A percentile compares a stretch with the other conserved stretches of the same genome.
Conservation (phyloP, 2,329 filamentous ascomycete genomes). For the Talaromyces sp. region DNA sequence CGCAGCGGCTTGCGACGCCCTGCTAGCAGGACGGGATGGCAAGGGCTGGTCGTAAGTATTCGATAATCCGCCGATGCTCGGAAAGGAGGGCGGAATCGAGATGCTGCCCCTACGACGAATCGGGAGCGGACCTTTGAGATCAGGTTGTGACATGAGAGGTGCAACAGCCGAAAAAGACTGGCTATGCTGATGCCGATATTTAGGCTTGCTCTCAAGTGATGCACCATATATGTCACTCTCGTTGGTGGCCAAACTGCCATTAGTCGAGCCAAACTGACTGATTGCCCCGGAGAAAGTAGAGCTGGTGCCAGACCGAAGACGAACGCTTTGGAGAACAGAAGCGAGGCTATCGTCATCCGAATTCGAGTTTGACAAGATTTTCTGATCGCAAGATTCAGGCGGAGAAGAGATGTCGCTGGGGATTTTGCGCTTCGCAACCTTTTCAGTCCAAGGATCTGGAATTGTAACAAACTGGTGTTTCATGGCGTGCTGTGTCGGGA, state of each 20-base stretch:
- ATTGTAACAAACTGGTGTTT: not conserved
- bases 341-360: slow-evolving; percentile 11
- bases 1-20: not conserved
- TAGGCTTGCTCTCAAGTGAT: not conserved
- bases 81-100: slow-evolving; percentile 9
- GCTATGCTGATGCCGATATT: slow-evolving; percentile 14
- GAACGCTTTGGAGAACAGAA: not conserved
- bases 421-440: slow-evolving; percentile 3
- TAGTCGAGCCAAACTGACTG: slow-evolving; percentile 9
- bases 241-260: slow-evolving; percentile 7
- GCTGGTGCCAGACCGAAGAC: slow-evolving; percentile 4
- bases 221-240: not conserved
- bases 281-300: slow-evolving; percentile 12
- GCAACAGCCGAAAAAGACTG: slow-evolving; percentile 14
- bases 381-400: not conserved
- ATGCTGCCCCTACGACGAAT: slow-evolving; percentile 16
- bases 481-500: not conserved
- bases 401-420: not conserved
- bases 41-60: not conserved
- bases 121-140: not conserved
- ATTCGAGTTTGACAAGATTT: not conserved
- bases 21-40: not conserved
- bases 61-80: not conserved
- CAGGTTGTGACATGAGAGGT: not conserved
- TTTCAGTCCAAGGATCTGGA: slow-evolving; percentile 4